Conservation (phyloP, 257 asterid species). For the Solanum commersonii region DNA sequence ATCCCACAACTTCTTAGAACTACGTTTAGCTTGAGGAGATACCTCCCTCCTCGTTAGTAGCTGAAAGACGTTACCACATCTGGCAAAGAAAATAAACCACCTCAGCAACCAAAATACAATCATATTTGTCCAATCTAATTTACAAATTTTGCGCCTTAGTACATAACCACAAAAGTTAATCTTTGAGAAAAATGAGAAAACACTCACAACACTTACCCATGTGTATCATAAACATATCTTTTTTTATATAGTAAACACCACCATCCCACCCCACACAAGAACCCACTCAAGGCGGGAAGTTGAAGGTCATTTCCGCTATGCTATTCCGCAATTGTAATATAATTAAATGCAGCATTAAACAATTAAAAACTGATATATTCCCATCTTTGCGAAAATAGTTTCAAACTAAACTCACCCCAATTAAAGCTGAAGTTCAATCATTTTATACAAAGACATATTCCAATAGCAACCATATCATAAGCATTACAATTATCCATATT, state of each 20-base stretch:
- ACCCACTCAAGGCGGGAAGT: not conserved
- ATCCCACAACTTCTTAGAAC: constrained; percentile 63
- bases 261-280: not conserved
- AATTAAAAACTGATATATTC: not conserved
- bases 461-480: not conserved
- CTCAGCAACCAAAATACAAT: not conserved
- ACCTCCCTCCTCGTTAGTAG: constrained; percentile 81
- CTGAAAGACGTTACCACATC: constrained; percentile 54
- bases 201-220: not conserved
- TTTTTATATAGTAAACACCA: not conserved
- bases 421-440: not conserved
- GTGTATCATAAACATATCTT: not conserved
- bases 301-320: not conserved
- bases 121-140: not conserved
- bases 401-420: not conserved
- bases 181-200: not conserved
- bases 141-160: not conserved
- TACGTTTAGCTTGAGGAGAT: constrained; percentile 61
- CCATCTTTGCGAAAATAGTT: not conserved
- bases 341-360: not conserved
- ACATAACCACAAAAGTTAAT: not conserved
- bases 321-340: not conserved
- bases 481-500: not conserved
- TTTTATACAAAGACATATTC: not conserved
- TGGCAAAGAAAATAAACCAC: constrained; percentile 15